Conservation (phyloP, 495 filamentous ascomycete genomes). For the Penicillium coprophilum region DNA sequence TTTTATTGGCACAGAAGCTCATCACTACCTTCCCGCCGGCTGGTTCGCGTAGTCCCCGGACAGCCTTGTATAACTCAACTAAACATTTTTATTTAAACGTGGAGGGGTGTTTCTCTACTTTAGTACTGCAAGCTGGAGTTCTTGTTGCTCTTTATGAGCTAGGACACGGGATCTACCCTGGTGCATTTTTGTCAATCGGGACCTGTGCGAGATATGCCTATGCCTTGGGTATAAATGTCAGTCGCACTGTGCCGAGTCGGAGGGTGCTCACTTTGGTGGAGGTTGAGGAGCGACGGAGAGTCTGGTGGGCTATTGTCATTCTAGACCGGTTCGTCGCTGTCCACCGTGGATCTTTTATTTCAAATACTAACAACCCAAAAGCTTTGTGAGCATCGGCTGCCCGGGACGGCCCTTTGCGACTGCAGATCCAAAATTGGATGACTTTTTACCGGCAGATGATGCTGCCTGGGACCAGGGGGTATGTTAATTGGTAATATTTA, state of each 20-base stretch:
- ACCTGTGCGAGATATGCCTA: constrained; percentile 40
- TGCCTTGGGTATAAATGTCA: constrained; percentile 46
- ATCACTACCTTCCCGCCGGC: constrained; percentile 11
- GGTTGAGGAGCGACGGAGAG: constrained; percentile 37
- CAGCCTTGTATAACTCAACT: constrained; percentile 40
- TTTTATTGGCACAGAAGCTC: constrained; percentile 54
- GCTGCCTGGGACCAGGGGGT: constrained; percentile 37
- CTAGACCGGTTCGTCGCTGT: constrained; percentile 16
- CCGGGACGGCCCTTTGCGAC: constrained; percentile 41
- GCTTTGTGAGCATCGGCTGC: constrained; percentile 45
- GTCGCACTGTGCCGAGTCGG: constrained; percentile 21
- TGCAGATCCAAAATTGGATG: constrained; percentile 40
- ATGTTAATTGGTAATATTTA: constrained; percentile 13
- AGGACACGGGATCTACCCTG: constrained; percentile 38
- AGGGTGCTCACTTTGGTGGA: constrained; percentile 31
- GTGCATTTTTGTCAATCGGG: constrained; percentile 35
- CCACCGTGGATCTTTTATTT: constrained; percentile 3
- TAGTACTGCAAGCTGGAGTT: constrained; percentile 33
- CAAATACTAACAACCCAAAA: constrained; percentile 14
- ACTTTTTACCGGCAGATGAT: constrained; percentile 46
- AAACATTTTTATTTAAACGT: constrained; percentile 46
- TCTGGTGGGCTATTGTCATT: no score
- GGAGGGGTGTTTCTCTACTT: constrained; percentile 39
- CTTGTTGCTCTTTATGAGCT: constrained; percentile 39
- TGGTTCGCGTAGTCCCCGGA: constrained; percentile 25